A percentile compares a stretch with the other conserved stretches of the same genome.
Conservation (phyloP, 352 stramenopile species). For the Vaucheria bursata region DNA sequence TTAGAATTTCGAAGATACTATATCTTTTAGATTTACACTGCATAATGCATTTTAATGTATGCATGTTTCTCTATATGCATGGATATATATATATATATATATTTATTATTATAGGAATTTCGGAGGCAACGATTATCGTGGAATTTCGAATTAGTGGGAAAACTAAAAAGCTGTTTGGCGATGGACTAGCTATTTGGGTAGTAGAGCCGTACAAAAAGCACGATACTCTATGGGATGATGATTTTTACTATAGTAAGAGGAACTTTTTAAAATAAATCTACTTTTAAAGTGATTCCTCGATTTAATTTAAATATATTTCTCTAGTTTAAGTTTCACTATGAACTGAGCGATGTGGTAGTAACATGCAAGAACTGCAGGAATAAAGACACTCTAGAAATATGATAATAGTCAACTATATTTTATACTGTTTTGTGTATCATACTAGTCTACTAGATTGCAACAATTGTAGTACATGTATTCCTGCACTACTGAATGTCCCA, state of each 20-base stretch:
- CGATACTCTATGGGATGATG: conserved; percentile 8
- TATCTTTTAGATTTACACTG: neutral
- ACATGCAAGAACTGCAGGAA: too few species aligned
- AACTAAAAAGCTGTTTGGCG: conserved; percentile 35
- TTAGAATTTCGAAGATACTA: neutral
- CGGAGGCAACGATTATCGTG: conserved; percentile 5
- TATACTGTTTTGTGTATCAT: too few species aligned
- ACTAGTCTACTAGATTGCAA: too few species aligned
- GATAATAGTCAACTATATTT: too few species aligned
- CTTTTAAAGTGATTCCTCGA: too few species aligned
- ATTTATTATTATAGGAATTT: neutral
- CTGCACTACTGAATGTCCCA: too few species aligned
- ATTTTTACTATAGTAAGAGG: conserved; percentile 10
- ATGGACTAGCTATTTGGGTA: conserved; percentile 34
- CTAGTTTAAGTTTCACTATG: too few species aligned
- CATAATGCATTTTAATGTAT: neutral
- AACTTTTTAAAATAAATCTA: too few species aligned
- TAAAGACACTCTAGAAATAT: too few species aligned
- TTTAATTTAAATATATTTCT: too few species aligned
- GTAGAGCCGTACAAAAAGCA: conserved; percentile 18
- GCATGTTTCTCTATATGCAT: neutral
- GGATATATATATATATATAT: neutral
- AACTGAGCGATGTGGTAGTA: too few species aligned
- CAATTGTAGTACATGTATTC: too few species aligned
- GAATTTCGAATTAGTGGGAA: conserved; percentile 41